Evolutionary conservation across 2,329 filamentous ascomycete genomes (phyloP).

Genomic region (Elsinoe necatrix): DNA sequence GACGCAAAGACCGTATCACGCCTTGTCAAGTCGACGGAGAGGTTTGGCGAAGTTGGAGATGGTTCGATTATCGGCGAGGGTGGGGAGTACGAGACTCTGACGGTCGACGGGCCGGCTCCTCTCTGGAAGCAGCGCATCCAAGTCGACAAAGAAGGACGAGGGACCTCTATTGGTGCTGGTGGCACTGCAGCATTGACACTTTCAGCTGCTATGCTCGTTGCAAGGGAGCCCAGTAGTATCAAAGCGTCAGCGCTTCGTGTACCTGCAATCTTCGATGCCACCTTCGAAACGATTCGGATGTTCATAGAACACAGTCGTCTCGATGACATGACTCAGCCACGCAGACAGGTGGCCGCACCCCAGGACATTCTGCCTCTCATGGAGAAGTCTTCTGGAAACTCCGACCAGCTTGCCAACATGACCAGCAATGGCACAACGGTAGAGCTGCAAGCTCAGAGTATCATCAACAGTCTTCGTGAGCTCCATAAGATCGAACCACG

Average conservation of each 20-base stretch:
- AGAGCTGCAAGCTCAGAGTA: conserved; percentile 33
- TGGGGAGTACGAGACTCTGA: conserved; percentile 91
- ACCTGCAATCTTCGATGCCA: conserved; percentile 59
- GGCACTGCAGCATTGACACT: conserved; percentile 68
- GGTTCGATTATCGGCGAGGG: conserved; percentile 83
- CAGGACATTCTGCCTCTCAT: neutral
- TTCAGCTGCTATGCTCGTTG: conserved; percentile 46
- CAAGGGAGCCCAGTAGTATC: conserved; percentile 28
- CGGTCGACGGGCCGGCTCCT: conserved; percentile 64
- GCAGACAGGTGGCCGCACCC: neutral
- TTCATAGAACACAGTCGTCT: conserved; percentile 3
- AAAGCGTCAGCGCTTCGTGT: conserved; percentile 38
- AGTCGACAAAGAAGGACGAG: conserved; percentile 47
- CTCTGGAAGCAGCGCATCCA: conserved; percentile 66
- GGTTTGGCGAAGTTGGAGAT: conserved; percentile 57
- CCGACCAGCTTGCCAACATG: conserved; percentile 11
- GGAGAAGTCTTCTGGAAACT: neutral
- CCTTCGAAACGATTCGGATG: conserved; percentile 42
- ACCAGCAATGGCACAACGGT: conserved; percentile 30
- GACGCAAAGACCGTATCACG: conserved; percentile 40
- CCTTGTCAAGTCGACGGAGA: conserved; percentile 49
- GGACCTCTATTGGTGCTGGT: conserved; percentile 58
- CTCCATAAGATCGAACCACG: conserved; percentile 23
- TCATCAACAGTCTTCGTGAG: conserved; percentile 31
- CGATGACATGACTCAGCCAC: neutral